Evolutionary conservation across 2,329 filamentous ascomycete species (phyloP).

Genomic region (Diaporthe eres): DNA sequence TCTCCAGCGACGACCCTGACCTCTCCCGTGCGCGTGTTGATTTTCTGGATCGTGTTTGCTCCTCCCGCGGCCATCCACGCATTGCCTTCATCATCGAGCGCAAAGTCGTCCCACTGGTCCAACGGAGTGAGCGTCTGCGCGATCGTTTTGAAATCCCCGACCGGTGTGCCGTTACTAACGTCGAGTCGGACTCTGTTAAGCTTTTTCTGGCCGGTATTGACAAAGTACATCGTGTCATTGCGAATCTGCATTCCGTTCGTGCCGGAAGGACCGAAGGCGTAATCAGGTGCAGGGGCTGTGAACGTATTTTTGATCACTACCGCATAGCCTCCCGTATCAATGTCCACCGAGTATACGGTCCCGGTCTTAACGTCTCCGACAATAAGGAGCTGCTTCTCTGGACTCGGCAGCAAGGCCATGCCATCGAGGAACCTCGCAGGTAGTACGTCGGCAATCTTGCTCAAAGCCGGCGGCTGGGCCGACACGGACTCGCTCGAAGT

Average conservation of each 20-base stretch:
- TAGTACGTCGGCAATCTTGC: conserved; percentile 44
- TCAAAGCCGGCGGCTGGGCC: conserved; percentile 40
- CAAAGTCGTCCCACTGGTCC: conserved; percentile 45
- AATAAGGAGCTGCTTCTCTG: conserved; percentile 43
- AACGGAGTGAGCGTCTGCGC: conserved; percentile 30
- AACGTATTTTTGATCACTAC: conserved; percentile 46
- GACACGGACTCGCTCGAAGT: conserved; percentile 40
- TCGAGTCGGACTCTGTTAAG: conserved; percentile 45
- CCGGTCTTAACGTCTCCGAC: conserved; percentile 46
- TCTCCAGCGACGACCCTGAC: conserved; percentile 43
- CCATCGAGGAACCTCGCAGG: conserved; percentile 48
- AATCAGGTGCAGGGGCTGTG: conserved; percentile 42
- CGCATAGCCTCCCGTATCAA: conserved; percentile 44
- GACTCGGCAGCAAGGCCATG: conserved; percentile 42
- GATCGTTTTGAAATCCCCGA: conserved; percentile 40
- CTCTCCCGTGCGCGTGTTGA: conserved; percentile 37
- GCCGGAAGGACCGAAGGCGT: conserved; percentile 41
- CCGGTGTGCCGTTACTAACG: conserved; percentile 38
- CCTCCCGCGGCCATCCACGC: conserved; percentile 43
- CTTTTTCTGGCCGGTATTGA: conserved; percentile 45
- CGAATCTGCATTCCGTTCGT: conserved; percentile 49
- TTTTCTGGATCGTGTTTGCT: conserved; percentile 43
- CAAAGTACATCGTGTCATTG: conserved; percentile 46
- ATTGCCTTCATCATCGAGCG: conserved; percentile 44
- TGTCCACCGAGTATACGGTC: conserved; percentile 45